Evolutionary conservation across 805 yeast species (phyloP).

Genomic region (Zygoascus ofunaensis): DNA sequence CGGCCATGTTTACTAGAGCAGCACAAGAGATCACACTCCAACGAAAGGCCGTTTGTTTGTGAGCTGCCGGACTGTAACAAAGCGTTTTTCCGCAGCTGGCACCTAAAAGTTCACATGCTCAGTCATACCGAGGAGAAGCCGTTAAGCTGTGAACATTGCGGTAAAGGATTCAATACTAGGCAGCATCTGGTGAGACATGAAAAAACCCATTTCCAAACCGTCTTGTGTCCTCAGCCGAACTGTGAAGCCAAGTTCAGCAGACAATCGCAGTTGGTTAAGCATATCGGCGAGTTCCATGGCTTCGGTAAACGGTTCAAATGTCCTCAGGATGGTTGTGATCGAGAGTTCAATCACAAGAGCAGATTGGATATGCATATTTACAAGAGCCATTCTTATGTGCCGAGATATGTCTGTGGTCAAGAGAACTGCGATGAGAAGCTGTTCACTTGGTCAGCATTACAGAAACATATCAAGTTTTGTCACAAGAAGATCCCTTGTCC

Average conservation of each 20-base stretch:
- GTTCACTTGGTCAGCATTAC: slow-evolving; percentile 38
- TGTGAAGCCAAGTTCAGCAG: slow-evolving; percentile 65
- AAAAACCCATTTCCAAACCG: slow-evolving; percentile 64
- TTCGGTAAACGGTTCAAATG: slow-evolving; percentile 35
- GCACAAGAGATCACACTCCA: slow-evolving; percentile 70
- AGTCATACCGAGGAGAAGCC: slow-evolving; percentile 65
- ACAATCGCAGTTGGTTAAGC: slow-evolving; percentile 68
- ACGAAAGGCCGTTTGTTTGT: slow-evolving; percentile 70
- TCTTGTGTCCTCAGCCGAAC: slow-evolving; percentile 47
- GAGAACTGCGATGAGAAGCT: slow-evolving; percentile 19
- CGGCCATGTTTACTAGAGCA: slow-evolving; percentile 78
- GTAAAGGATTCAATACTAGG: slow-evolving; percentile 67
- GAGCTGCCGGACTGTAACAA: slow-evolving; percentile 43
- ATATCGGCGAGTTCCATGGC: slow-evolving; percentile 54
- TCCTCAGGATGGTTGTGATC: slow-evolving; percentile 54
- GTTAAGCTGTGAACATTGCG: slow-evolving; percentile 61
- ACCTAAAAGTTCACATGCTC: slow-evolving; percentile 61
- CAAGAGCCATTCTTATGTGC: slow-evolving; percentile 45
- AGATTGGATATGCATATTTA: slow-evolving; percentile 57
- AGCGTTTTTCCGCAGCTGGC: slow-evolving; percentile 68
- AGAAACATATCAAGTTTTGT: slow-evolving; percentile 56
- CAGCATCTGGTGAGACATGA: slow-evolving; percentile 84
- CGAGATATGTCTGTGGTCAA: slow-evolving; percentile 24
- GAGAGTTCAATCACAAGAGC: slow-evolving; percentile 53
- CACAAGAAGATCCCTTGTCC: slow-evolving; percentile 64